These are phyloP conservation scores for Papilionanthe hybrid DNA, from an alignment of 116 monocot species.

Conservation along the genomic window DNA sequence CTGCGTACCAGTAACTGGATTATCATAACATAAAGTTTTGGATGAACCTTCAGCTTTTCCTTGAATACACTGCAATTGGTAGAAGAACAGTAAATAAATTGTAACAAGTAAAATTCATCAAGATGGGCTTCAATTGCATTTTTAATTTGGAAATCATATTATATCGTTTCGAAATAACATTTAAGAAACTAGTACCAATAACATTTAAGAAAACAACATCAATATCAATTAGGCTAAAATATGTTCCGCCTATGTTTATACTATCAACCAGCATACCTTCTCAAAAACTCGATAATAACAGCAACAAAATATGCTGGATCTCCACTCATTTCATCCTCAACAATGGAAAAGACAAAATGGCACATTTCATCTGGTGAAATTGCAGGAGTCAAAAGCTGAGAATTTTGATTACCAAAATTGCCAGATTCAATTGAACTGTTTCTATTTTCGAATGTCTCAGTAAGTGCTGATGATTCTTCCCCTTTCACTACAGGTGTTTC, in stretches of 20 bases:
- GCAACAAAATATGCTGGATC: conserved; percentile 83
- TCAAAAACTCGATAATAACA: conserved; percentile 69
- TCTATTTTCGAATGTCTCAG: conserved; percentile 22
- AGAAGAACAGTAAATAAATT: not conserved
- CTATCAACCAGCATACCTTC: conserved; percentile 43
- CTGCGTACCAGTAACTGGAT: conserved; percentile 58
- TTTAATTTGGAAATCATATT: not conserved
- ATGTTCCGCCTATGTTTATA: not conserved
- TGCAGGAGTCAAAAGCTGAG: conserved; percentile 34
- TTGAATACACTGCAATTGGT: conserved; percentile 46
- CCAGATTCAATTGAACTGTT: conserved; percentile 23
- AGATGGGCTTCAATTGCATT: not conserved
- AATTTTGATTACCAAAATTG: conserved; percentile 24
- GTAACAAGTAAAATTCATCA: not conserved
- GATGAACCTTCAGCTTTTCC: conserved; percentile 62
- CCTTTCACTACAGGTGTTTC: conserved; percentile 16
- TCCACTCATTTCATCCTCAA: conserved; percentile 89
- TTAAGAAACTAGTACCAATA: not conserved
- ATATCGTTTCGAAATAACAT: not conserved
- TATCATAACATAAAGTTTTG: conserved; percentile 70
- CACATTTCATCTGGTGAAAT: conserved; percentile 89
- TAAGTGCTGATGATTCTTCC: conserved; percentile 20
- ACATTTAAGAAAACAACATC: not conserved
- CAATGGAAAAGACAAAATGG: conserved; percentile 56
- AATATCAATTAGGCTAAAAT: not conserved